Evolutionary conservation across 139 green algal species (phyloP).

Genomic region (Chlamydomonas sp.): DNA sequence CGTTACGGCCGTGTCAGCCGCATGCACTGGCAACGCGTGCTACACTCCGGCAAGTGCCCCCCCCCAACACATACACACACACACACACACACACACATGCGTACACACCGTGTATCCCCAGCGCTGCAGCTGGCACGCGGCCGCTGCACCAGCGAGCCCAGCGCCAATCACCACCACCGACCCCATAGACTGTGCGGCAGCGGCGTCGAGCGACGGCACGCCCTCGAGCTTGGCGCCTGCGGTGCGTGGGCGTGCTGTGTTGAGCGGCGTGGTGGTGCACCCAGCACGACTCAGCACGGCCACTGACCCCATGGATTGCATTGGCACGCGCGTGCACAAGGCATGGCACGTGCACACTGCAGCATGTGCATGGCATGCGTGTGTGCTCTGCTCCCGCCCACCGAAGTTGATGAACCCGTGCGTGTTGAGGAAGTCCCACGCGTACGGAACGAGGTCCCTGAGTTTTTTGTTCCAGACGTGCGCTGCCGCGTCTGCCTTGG

Average conservation of each 20-base stretch:
- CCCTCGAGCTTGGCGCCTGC: not conserved
- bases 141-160: conserved; percentile 63
- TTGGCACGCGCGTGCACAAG: no score
- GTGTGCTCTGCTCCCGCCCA: no score
- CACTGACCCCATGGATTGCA: no score
- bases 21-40: not conserved
- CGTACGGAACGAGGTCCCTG: conserved; percentile 26
- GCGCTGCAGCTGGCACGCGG: conserved; percentile 35
- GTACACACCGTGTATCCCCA: conserved; percentile 72
- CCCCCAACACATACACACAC: conserved; percentile 8
- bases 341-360: no score
- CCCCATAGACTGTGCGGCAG: conserved; percentile 13
- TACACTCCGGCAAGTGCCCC: not conserved
- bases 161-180: conserved; percentile 84
- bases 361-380: no score
- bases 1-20: not conserved
- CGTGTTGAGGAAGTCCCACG: conserved; percentile 58
- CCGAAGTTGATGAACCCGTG: conserved; percentile 91
- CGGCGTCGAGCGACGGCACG: not conserved
- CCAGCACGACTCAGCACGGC: no score
- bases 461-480: conserved; percentile 4
- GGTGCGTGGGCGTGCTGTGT: no score
- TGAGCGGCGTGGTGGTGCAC: no score
- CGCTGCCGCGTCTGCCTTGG: not conserved
- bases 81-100: no score